Evolutionary conservation across 768 basidiomycete genomes (phyloP), one percentile per base, ranked within the genome.

Genomic region (Panaeolus cyanescens): DNA sequence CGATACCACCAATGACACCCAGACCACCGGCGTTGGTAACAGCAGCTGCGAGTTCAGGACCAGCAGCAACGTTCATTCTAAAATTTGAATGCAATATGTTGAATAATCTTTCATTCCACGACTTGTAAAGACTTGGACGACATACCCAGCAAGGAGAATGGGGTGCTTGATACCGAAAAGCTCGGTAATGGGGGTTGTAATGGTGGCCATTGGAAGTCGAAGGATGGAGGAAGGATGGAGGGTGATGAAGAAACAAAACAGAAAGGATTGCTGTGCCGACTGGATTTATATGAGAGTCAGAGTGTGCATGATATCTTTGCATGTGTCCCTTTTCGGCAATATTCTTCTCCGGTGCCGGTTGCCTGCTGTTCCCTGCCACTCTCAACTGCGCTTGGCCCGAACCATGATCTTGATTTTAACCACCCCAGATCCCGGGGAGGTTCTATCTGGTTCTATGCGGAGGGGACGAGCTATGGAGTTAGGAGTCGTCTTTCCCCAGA

Each of bases 1-100:
- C 92, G 32, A 91, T 80, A 58, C 95, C 95, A 34, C 95, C 95
- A 62, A 98, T 93, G 56, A 96, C 93, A 64, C 95, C 95, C 40
- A 97, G 67, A 56, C 95, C 95, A 54, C 95, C 95, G 28, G 94
- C 95, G 68, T 96, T 97, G 42, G 93, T 93, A 60, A 96, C 95
- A 36, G 93, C 95, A 37, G 95, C 95, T 17, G 94, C 95, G 25
- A 96, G 85, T 72, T 95, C 93, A 17, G 95, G 82, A 5, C 83
- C 83, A 59, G 83, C 82, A 63, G 74, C 76, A 12, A 77, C 74
- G 61, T 79, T 76, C 79, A 79, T 79, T 28, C 77, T 93, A 61
- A n/a, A 33, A 55, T 15, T 31, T 30, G 36, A 19, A 45, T 37
- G 34, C 10, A 55, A 32, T 59, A 56, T 25, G 6, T 17, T 22